A percentile compares a stretch with the other conserved stretches of the same genome.
Evolutionary conservation across 2,329 filamentous ascomycete genomes (phyloP).

Genomic region (Diaporthe citriasiana): DNA sequence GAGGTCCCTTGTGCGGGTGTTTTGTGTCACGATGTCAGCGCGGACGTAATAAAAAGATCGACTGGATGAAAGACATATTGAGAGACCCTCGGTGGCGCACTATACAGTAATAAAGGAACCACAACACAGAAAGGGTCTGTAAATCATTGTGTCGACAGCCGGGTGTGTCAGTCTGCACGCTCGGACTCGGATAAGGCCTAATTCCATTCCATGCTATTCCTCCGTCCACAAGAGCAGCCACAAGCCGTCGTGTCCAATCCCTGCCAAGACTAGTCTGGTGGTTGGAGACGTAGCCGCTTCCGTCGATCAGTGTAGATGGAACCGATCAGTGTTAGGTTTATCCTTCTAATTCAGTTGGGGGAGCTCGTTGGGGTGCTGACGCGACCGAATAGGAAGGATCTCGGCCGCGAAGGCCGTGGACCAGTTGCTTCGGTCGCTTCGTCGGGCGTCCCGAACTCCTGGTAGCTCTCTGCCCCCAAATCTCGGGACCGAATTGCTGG

Average conservation of each 20-base stretch:
- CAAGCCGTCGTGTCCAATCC: slow-evolving; percentile 6
- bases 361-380: background rate
- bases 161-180: background rate
- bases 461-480: background rate
- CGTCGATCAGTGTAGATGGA: background rate
- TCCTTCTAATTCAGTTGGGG: background rate
- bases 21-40: background rate
- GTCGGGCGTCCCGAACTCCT: slow-evolving; percentile 22
- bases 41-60: background rate
- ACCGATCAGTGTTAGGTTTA: background rate
- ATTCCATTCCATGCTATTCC: slow-evolving; percentile 6
- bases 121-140: background rate
- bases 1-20: background rate
- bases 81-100: background rate
- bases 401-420: slow-evolving; percentile 3
- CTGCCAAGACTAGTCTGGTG: background rate
- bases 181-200: slow-evolving; percentile 30
- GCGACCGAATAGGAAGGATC: background rate
- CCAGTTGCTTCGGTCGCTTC: slow-evolving; percentile 3
- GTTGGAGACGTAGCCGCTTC: background rate
- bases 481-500: slow-evolving; percentile 26
- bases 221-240: slow-evolving; percentile 5
- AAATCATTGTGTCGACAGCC: background rate
- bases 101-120: background rate
- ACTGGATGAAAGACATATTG: slow-evolving; percentile 2